Conservation (phyloP, 2,329 filamentous ascomycete genomes). For the Aulographum hederae region DNA sequence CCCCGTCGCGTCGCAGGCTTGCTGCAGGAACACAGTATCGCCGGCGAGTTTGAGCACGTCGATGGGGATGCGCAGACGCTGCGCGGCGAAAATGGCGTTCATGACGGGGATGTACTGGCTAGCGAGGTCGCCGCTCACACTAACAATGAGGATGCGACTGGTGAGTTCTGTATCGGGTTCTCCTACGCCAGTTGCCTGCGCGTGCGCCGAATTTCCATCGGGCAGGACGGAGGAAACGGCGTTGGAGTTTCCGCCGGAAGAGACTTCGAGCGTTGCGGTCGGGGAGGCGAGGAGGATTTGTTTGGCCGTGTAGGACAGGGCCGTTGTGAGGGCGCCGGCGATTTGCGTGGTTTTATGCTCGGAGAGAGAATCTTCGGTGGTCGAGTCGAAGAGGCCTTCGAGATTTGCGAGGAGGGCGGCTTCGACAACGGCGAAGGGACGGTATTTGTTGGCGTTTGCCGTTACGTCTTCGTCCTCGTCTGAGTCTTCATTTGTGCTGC, state of each 20-base stretch:
- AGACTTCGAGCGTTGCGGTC: conserved; percentile 29
- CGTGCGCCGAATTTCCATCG: conserved; percentile 1
- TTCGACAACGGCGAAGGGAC: conserved; percentile 78
- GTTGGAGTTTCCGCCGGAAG: conserved; percentile 38
- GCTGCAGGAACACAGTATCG: conserved; percentile 81
- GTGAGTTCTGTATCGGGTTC: conserved; percentile 44
- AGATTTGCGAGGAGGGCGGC: conserved; percentile 60
- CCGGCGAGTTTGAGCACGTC: conserved; percentile 79
- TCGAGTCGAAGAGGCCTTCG: conserved; percentile 51
- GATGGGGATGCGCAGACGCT: conserved; percentile 72
- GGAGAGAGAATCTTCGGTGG: conserved; percentile 39
- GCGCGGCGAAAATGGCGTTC: conserved; percentile 94
- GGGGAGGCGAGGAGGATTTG: conserved; percentile 35
- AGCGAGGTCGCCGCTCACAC: conserved; percentile 72
- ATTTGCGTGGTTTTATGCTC: conserved; percentile 64
- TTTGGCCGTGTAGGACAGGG: conserved; percentile 82
- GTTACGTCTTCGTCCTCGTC: conserved; percentile 15
- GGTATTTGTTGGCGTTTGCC: conserved; percentile 68
- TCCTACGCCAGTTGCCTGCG: not conserved
- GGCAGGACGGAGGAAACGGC: conserved; percentile 21
- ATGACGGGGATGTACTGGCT: conserved; percentile 94
- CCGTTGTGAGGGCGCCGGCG: conserved; percentile 76
- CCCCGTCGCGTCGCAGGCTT: conserved; percentile 59
- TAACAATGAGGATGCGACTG: conserved; percentile 74
- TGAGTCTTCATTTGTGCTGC: conserved; percentile 12